phyloP scores from a whole-genome alignment of 139 green algal species.

The Tetratostichococcus sp. region DNA sequence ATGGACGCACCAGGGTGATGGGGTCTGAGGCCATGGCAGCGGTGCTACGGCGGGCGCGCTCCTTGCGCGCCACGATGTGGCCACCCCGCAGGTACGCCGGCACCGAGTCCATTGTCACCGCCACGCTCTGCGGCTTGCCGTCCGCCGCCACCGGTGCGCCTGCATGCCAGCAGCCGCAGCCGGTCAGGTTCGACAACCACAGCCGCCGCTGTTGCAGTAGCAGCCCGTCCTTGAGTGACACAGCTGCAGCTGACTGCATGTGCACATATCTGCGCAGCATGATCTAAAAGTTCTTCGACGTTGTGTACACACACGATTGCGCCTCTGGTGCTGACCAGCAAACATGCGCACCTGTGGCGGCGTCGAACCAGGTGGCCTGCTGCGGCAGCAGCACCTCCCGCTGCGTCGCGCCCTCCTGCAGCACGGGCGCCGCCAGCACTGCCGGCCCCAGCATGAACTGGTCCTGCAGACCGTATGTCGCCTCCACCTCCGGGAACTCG shows the following conservation, averaged over 20 bases:
- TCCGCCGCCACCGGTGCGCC: not conserved
- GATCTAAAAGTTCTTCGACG: no score
- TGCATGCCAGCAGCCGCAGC: not conserved
- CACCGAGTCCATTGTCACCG: conserved; percentile 73
- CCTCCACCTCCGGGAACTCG: conserved; percentile 80
- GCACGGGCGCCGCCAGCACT: conserved; percentile 68
- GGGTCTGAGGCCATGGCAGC: conserved; percentile 73
- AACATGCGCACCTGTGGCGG: conserved; percentile 24
- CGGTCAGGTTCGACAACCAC: no score
- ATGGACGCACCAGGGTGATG: conserved; percentile 64
- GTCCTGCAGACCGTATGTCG: conserved; percentile 51
- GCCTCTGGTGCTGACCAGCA: no score
- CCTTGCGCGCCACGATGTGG: conserved; percentile 72
- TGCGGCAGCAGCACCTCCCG: conserved; percentile 40
- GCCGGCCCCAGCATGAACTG: conserved; percentile 84
- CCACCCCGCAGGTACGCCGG: conserved; percentile 79
- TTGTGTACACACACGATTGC: no score
- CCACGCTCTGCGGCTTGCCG: conserved; percentile 1
- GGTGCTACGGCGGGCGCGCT: conserved; percentile 69
- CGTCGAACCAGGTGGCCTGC: conserved; percentile 53
- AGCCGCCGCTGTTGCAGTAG: no score
- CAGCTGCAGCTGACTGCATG: no score
- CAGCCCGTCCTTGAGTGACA: no score
- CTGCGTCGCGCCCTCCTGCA: conserved; percentile 32
- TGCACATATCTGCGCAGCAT: no score